Percentiles rank a stretch among this genome's conserved stretches.
phyloP scores from a whole-genome alignment of 306 rosid species.

The Datisca glomerata region DNA sequence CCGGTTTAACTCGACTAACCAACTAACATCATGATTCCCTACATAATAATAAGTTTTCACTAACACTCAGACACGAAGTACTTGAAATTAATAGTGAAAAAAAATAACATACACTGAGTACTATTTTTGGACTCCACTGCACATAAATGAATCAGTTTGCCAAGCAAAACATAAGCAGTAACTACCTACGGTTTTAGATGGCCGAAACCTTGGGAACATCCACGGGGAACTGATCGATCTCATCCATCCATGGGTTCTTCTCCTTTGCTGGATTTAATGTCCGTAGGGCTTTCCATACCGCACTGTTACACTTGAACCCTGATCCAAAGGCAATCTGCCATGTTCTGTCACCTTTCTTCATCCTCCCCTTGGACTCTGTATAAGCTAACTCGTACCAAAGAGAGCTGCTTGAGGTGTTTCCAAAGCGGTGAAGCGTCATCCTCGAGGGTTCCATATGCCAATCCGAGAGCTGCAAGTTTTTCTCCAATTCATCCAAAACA shows the following conservation, averaged over 20 bases:
- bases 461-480: slow-evolving; percentile 41
- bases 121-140: no score
- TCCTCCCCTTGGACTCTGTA: slow-evolving; percentile 42
- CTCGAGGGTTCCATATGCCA: slow-evolving; percentile 65
- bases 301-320: slow-evolving; percentile 51
- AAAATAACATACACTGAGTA: no score
- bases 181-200: no score
- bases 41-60: no score
- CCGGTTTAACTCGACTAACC: no score
- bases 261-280: slow-evolving; percentile 33
- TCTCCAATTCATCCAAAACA: slow-evolving; percentile 52
- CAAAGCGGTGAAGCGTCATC: slow-evolving; percentile 52
- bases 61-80: no score
- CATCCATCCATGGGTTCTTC: slow-evolving; percentile 51
- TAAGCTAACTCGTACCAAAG: slow-evolving; percentile 58
- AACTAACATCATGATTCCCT: no score
- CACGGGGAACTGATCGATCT: slow-evolving; percentile 41
- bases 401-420: slow-evolving; percentile 62
- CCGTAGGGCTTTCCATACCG: slow-evolving; percentile 48
- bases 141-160: no score
- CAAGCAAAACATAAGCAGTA: no score
- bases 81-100: no score
- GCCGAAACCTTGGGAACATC: slow-evolving; percentile 38
- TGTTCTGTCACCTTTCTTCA: slow-evolving; percentile 41
- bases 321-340: slow-evolving; percentile 72